Conservation (phyloP, 2,329 filamentous ascomycete genomes). For the Microsporum canis region DNA sequence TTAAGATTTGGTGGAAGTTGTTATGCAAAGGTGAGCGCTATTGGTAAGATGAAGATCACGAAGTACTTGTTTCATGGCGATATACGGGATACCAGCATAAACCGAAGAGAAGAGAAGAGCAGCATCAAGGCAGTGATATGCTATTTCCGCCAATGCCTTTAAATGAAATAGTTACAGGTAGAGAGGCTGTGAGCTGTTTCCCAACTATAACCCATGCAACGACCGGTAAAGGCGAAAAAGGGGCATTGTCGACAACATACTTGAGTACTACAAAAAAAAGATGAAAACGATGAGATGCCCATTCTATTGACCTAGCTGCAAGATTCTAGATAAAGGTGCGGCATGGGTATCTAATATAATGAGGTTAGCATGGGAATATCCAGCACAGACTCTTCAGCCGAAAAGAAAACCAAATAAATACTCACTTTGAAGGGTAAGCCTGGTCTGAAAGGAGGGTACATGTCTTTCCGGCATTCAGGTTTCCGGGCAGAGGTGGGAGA, state of each 20-base stretch:
- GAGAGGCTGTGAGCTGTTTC: neutral
- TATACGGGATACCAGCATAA: neutral
- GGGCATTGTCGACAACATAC: neutral
- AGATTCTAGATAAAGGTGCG: constrained; percentile 32
- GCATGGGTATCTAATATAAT: constrained; percentile 32
- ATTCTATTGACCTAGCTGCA: neutral
- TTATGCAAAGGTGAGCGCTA: too few relatives aligned
- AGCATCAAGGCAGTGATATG: neutral
- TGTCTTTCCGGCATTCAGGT: constrained; percentile 47
- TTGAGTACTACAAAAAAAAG: neutral
- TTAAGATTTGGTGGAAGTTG: too few relatives aligned
- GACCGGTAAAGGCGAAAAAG: neutral
- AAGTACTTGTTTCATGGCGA: too few relatives aligned
- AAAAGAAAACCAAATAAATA: constrained; percentile 1
- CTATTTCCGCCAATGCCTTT: too few relatives aligned
- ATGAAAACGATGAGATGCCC: neutral
- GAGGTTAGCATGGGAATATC: constrained; percentile 7
- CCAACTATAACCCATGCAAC: neutral
- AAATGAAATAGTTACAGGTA: neutral
- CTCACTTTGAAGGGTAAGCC: constrained; percentile 57
- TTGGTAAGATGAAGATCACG: too few relatives aligned
- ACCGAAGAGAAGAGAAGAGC: neutral
- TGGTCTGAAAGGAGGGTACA: constrained; percentile 58
- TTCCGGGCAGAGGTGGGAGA: constrained; percentile 74
- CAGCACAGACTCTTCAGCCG: constrained; percentile 18